phyloP scores from a whole-genome alignment of 768 basidiomycete species.

The Hypsizygus marmoreus region DNA sequence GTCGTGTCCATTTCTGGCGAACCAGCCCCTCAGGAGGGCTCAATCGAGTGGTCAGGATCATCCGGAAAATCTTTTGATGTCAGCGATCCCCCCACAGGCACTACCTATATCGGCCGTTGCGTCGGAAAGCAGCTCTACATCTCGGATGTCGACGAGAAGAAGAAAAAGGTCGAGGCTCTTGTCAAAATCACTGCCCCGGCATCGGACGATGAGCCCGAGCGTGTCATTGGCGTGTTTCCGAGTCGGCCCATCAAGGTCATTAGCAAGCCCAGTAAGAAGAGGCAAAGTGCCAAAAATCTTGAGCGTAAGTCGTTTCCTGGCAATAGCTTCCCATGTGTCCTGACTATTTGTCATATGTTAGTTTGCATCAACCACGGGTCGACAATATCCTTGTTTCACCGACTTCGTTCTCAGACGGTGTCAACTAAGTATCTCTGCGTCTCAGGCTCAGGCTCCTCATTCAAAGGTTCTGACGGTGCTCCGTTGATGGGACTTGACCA shows the following conservation, averaged over 20 bases:
- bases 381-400: conserved; percentile 93
- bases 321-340: conserved; percentile 9
- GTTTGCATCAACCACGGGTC: conserved; percentile 97
- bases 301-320: conserved; percentile 64
- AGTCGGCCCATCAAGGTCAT: conserved; percentile 98
- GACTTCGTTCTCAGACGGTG: conserved; percentile 92
- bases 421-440: conserved; percentile 96
- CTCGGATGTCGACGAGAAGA: conserved; percentile 92
- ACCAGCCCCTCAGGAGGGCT: conserved; percentile 79
- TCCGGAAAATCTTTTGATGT: conserved; percentile 85
- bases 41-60: conserved; percentile 85
- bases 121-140: conserved; percentile 96
- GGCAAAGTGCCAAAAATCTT: conserved; percentile 89
- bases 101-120: conserved; percentile 90
- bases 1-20: conserved; percentile 93
- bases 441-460: conserved; percentile 88
- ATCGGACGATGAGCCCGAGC: conserved; percentile 79
- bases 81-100: conserved; percentile 74
- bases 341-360: conserved; percentile 29
- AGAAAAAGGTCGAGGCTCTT: conserved; percentile 92
- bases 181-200: conserved; percentile 85
- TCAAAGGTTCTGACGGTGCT: conserved; percentile 92
- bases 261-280: conserved; percentile 97
- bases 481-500: conserved; percentile 81
- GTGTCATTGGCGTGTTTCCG: conserved; percentile 86